Conservation (phyloP, 2,329 filamentous ascomycete species). For the Ascochyta koolunga region DNA sequence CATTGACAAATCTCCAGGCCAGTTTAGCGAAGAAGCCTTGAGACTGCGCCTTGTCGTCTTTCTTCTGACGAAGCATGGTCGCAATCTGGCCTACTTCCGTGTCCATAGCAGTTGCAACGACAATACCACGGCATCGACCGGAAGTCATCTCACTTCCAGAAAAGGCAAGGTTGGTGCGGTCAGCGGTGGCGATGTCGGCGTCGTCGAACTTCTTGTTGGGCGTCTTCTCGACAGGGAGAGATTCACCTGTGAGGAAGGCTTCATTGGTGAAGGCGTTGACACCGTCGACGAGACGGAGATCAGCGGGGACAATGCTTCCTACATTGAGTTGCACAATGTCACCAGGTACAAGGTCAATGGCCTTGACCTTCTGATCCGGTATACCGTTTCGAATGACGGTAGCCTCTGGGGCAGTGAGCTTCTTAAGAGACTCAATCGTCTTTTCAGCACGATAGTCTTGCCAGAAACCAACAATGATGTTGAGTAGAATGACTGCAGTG, state of each 20-base stretch:
- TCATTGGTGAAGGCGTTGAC: slow-evolving; percentile 81
- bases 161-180: slow-evolving; percentile 73
- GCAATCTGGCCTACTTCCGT: slow-evolving; percentile 80
- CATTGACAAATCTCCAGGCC: slow-evolving; percentile 41
- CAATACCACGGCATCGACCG: slow-evolving; percentile 71
- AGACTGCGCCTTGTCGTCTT: slow-evolving; percentile 57
- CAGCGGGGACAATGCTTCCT: slow-evolving; percentile 71
- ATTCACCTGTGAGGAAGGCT: slow-evolving; percentile 75
- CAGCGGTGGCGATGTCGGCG: slow-evolving; percentile 62
- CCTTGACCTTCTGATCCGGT: slow-evolving; percentile 44
- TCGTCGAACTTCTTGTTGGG: slow-evolving; percentile 60
- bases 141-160: slow-evolving; percentile 75
- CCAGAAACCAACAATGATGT: slow-evolving; percentile 68
- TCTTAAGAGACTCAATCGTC: slow-evolving; percentile 50
- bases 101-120: slow-evolving; percentile 72
- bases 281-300: slow-evolving; percentile 66
- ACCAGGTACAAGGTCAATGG: slow-evolving; percentile 47
- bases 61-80: slow-evolving; percentile 67
- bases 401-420: slow-evolving; percentile 48
- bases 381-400: slow-evolving; percentile 46
- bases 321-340: slow-evolving; percentile 48
- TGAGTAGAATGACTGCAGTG: slow-evolving; percentile 68
- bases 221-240: slow-evolving; percentile 70
- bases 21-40: slow-evolving; percentile 51
- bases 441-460: slow-evolving; percentile 56